Conservation (phyloP, 805 yeast genomes). For the Yarrowia porcina region DNA sequence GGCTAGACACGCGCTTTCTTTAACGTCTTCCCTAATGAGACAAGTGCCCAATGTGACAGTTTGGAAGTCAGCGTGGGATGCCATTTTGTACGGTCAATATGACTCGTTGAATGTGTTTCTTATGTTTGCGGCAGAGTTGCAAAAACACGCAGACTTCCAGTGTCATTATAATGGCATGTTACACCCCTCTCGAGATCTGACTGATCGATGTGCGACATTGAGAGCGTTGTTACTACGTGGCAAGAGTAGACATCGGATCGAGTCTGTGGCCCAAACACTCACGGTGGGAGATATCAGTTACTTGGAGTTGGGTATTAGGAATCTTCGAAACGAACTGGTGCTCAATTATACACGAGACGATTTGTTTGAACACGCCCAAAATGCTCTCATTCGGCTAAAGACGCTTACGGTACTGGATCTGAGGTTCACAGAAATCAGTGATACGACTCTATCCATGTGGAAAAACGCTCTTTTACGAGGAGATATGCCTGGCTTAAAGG, state of each 20-base stretch:
- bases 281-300: not conserved
- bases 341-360: not conserved
- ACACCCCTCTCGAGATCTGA: not conserved
- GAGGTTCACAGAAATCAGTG: not conserved
- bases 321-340: not conserved
- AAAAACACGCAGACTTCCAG: not conserved
- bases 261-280: slow-evolving; percentile 1
- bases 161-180: not conserved
- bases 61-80: slow-evolving; percentile 13
- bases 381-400: not conserved
- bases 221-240: not conserved
- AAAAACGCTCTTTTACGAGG: slow-evolving; percentile 10
- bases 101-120: slow-evolving; percentile 1
- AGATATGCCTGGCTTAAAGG: not conserved
- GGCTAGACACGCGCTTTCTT: not conserved
- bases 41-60: not conserved
- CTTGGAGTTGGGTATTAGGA: not conserved
- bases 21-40: not conserved
- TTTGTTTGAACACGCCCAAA: not conserved
- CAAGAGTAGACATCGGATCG: slow-evolving; percentile 8
- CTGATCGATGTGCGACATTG: not conserved
- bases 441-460: not conserved
- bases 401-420: slow-evolving; percentile 3
- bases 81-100: not conserved
- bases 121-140: not conserved